phyloP scores from a whole-genome alignment of 2,329 filamentous ascomycete genomes.

The Zymoseptoria tritici region DNA sequence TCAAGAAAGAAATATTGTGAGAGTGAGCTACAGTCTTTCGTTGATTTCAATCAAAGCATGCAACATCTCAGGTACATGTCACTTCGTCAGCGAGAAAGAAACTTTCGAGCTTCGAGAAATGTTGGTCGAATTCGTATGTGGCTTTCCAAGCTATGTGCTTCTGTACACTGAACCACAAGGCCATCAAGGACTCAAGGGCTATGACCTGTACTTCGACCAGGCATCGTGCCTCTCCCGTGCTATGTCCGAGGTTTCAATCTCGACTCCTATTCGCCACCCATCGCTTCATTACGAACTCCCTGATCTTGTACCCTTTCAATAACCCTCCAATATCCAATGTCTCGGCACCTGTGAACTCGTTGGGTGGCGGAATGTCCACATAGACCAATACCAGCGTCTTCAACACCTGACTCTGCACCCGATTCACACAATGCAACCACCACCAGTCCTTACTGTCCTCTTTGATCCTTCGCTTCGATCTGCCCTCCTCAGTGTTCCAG shows the following conservation, averaged over 20 bases:
- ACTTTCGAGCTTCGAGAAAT: neutral
- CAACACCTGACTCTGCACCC: slow-evolving; percentile 80
- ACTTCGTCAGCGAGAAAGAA: neutral
- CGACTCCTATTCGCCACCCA: slow-evolving; percentile 78
- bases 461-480: slow-evolving; percentile 41
- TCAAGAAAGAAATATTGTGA: too few relatives aligned
- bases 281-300: slow-evolving; percentile 72
- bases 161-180: neutral
- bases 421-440: slow-evolving; percentile 82
- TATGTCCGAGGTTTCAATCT: slow-evolving; percentile 35
- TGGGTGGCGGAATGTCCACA: slow-evolving; percentile 75
- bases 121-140: too few relatives aligned
- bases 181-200: neutral
- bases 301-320: slow-evolving; percentile 63
- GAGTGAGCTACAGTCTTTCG: too few relatives aligned
- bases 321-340: slow-evolving; percentile 52
- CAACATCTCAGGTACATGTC: neutral
- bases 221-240: too few relatives aligned
- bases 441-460: slow-evolving; percentile 56
- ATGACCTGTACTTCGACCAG: neutral
- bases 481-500: slow-evolving; percentile 51
- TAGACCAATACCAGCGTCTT: slow-evolving; percentile 88
- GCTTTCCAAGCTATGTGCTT: neutral
- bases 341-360: slow-evolving; percentile 15
- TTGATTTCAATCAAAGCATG: too few relatives aligned